Conservation (phyloP, 495 filamentous ascomycete species). For the Hapsidospora chrysogenum region DNA sequence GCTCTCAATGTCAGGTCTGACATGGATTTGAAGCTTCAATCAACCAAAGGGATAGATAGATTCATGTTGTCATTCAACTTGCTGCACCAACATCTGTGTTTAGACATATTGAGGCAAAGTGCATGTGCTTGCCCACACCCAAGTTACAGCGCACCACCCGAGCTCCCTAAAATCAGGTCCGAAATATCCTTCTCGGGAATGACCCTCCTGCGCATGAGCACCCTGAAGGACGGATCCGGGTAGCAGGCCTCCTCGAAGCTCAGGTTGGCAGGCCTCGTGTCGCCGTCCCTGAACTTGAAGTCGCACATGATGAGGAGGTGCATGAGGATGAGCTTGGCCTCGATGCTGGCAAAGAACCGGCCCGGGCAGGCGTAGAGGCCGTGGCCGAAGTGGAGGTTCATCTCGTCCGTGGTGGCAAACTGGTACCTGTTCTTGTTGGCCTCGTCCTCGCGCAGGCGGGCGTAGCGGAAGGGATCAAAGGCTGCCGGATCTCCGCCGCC, state of each 20-base stretch:
- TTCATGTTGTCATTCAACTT: no score
- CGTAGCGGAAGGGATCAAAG: conserved; percentile 37
- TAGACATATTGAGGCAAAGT: no score
- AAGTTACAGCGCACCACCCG: no score
- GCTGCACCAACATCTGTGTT: no score
- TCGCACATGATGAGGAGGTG: conserved; percentile 23
- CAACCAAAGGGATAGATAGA: no score
- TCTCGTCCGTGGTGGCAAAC: conserved; percentile 23
- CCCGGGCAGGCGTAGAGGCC: conserved; percentile 29
- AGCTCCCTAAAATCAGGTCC: neutral
- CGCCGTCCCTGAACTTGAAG: conserved; percentile 11
- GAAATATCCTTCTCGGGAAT: neutral
- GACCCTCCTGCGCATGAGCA: neutral
- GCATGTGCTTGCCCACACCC: no score
- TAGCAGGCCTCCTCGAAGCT: neutral
- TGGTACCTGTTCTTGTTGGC: conserved; percentile 16
- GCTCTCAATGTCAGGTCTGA: no score
- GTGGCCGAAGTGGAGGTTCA: conserved; percentile 27
- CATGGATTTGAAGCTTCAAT: no score
- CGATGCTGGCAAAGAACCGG: conserved; percentile 26
- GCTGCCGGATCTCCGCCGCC: neutral
- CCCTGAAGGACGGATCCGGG: neutral
- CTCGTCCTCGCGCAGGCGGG: conserved; percentile 17
- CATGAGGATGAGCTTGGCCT: conserved; percentile 24
- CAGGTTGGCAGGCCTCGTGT: neutral